Percentiles rank a stretch among this genome's conserved stretches.
These are phyloP conservation scores for Bromus sterilis DNA, from an alignment of 176 grass and related monocot genomes.

Conservation along the genomic window DNA sequence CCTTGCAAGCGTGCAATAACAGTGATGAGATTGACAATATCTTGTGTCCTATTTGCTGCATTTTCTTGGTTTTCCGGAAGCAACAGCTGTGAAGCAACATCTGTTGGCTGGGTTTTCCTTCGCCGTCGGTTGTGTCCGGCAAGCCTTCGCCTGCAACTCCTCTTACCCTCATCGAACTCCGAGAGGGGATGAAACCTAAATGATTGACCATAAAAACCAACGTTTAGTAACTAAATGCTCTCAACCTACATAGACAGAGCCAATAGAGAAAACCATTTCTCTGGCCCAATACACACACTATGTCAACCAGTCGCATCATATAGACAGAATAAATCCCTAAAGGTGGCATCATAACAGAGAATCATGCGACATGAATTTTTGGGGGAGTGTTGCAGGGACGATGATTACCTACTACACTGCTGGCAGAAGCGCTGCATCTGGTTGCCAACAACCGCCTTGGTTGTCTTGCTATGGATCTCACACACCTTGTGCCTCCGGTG, in stretches of 20 bases:
- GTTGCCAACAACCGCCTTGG: conserved; percentile 72
- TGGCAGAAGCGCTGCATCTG: conserved; percentile 99
- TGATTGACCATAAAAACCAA: conserved; percentile 30
- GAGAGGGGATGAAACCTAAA: conserved; percentile 88
- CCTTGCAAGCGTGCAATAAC: conserved; percentile 84
- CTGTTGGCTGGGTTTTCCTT: conserved; percentile 87
- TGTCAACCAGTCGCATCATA: neutral
- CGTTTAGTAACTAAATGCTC: conserved; percentile 25
- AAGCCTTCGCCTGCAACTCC: conserved; percentile 91
- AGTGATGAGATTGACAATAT: conserved; percentile 85
- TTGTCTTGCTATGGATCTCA: conserved; percentile 80
- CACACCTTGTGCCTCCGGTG: conserved; percentile 96
- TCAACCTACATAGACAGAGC: neutral
- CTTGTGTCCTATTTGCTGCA: conserved; percentile 51
- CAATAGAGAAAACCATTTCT: conserved; percentile 11
- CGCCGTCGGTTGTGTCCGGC: conserved; percentile 85
- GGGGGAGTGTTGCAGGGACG: neutral
- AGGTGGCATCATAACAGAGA: conserved; percentile 1
- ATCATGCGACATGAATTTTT: neutral
- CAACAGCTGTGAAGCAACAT: conserved; percentile 71
- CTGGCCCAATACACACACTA: neutral
- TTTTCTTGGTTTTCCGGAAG: conserved; percentile 83
- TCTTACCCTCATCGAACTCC: conserved; percentile 97
- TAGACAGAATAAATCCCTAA: neutral
- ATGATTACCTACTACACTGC: conserved; percentile 94